These are phyloP conservation scores for Coccomyxa subellipsoidea DNA, from an alignment of 163 green algal species.

Conservation along the genomic window DNA sequence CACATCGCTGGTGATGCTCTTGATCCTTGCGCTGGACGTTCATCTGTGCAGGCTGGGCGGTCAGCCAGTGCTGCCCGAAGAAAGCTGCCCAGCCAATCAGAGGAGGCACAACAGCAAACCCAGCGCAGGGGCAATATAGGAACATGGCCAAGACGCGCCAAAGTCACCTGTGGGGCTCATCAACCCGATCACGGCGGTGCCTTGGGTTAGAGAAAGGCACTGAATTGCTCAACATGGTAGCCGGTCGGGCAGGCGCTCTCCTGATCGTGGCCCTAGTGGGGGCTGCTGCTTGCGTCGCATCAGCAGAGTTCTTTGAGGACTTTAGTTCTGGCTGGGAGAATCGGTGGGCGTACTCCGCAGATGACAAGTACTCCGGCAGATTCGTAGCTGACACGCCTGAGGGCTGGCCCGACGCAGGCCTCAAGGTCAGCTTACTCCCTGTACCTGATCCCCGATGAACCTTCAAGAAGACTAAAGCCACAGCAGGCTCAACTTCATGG, in stretches of 20 bases:
- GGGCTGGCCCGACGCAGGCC: constrained; percentile 1
- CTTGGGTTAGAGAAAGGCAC: neutral
- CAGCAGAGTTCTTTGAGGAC: constrained; percentile 17
- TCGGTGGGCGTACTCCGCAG: constrained; percentile 33
- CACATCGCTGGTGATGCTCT: no score
- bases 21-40: no score
- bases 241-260: neutral
- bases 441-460: neutral
- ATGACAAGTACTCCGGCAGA: constrained; percentile 28
- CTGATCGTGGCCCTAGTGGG: neutral
- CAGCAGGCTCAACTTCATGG: neutral
- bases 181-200: neutral
- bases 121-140: neutral
- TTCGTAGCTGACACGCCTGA: constrained; percentile 29
- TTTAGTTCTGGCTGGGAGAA: constrained; percentile 26
- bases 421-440: constrained; percentile 23
- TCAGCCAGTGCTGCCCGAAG: neutral
- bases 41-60: neutral
- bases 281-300: neutral
- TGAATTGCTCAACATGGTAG: neutral
- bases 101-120: neutral
- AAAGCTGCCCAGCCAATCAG: neutral
- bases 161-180: neutral
- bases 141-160: neutral
- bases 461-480: neutral